Conservation (phyloP, 805 yeast genomes). For the Saccharomycopsis sp. region DNA sequence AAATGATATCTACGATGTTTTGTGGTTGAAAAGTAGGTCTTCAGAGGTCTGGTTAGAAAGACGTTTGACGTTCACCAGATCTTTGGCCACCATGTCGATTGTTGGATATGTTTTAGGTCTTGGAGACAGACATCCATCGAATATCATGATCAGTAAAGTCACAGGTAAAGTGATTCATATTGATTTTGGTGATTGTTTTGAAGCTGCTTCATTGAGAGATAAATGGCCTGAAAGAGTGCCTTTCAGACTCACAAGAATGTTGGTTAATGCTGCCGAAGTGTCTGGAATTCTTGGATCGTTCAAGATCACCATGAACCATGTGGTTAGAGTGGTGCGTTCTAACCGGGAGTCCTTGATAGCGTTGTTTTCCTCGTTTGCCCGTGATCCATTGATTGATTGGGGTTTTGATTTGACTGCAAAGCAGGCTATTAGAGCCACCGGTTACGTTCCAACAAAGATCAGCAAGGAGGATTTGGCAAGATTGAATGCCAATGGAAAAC, state of each 20-base stretch:
- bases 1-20: constrained; percentile 88
- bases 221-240: constrained; percentile 98
- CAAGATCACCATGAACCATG: constrained; percentile 94
- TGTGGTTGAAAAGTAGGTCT: constrained; percentile 93
- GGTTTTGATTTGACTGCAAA: constrained; percentile 90
- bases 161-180: constrained; percentile 96
- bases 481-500: constrained; percentile 28
- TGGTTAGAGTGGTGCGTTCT: constrained; percentile 88
- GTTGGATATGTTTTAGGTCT: constrained; percentile 94
- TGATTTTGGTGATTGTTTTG: constrained; percentile 99
- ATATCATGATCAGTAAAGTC: constrained; percentile 86
- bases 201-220: constrained; percentile 93
- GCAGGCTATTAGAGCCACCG: constrained; percentile 68
- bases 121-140: constrained; percentile 97
- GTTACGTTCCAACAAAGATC: constrained; percentile 63
- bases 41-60: constrained; percentile 98
- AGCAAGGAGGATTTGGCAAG: constrained; percentile 70
- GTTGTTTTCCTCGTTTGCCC: constrained; percentile 94
- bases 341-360: constrained; percentile 98
- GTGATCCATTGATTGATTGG: constrained; percentile 98
- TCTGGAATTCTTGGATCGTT: constrained; percentile 97
- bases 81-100: constrained; percentile 98
- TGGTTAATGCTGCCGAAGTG: constrained; percentile 97
- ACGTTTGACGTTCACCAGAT: constrained; percentile 91
- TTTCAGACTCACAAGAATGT: constrained; percentile 91